These are phyloP conservation scores for Tricholoma terreum DNA, from an alignment of 768 basidiomycete genomes.

Conservation along the genomic window DNA sequence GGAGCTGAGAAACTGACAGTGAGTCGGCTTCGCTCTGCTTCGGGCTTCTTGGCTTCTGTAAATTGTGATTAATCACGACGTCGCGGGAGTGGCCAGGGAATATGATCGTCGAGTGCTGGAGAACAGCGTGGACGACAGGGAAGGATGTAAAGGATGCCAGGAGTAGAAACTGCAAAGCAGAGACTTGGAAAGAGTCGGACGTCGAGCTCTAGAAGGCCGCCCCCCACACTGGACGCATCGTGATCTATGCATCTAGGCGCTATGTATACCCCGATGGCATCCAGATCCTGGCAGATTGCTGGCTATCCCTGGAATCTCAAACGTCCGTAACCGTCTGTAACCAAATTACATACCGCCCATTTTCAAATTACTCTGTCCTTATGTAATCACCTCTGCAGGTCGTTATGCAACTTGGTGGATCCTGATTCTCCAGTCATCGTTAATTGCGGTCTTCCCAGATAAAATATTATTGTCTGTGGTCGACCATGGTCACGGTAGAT, in stretches of 20 bases:
- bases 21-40: not conserved
- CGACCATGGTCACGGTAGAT: too few species aligned
- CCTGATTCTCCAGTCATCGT: slow-evolving; percentile 7
- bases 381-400: slow-evolving; percentile 9
- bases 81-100: slow-evolving; percentile 20
- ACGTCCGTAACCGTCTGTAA: not conserved
- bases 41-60: slow-evolving; percentile 4
- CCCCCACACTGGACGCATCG: not conserved
- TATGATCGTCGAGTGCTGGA: slow-evolving; percentile 5
- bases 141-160: not conserved
- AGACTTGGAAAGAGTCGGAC: slow-evolving; percentile 14
- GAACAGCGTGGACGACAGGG: not conserved
- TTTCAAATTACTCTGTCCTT: slow-evolving; percentile 4
- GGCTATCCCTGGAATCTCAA: not conserved
- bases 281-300: not conserved
- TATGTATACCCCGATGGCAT: not conserved
- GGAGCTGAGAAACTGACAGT: slow-evolving; percentile 6
- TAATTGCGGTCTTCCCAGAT: not conserved
- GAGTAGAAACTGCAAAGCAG: slow-evolving; percentile 8
- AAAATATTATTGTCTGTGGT: too few species aligned
- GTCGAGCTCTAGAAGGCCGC: slow-evolving; percentile 13
- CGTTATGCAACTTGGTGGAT: slow-evolving; percentile 7
- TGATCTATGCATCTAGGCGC: not conserved
- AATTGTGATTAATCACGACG: slow-evolving; percentile 17
- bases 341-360: not conserved